Evolutionary conservation across 2,329 filamentous ascomycete genomes (phyloP).

Genomic region (Whalleya microplaca): DNA sequence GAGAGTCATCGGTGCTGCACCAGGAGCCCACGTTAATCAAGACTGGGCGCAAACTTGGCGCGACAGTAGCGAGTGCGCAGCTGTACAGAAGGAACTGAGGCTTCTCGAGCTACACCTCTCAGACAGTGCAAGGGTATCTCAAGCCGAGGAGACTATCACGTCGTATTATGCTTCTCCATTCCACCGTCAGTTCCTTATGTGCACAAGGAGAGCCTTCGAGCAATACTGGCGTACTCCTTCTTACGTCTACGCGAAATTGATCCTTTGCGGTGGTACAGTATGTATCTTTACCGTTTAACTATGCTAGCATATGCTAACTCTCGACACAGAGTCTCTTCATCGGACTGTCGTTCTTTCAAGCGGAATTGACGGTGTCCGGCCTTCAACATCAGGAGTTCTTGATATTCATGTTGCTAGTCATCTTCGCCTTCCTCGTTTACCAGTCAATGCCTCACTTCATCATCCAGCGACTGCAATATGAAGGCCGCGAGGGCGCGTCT

Average conservation of each 20-base stretch:
- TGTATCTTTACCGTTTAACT: not conserved
- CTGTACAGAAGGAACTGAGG: conserved; percentile 16
- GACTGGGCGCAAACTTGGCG: conserved; percentile 48
- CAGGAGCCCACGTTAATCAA: conserved; percentile 8
- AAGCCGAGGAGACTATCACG: conserved; percentile 53
- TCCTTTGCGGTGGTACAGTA: conserved; percentile 48
- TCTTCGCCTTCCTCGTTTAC: conserved; percentile 72
- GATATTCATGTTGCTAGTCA: conserved; percentile 75
- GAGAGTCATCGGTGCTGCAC: conserved; percentile 32
- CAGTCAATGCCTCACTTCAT: conserved; percentile 80
- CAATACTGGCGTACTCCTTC: conserved; percentile 83
- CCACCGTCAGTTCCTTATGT: conserved; percentile 63
- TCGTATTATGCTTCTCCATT: conserved; percentile 74
- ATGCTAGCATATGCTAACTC: conserved; percentile 34
- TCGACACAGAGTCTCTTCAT: conserved; percentile 61
- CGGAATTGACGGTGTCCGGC: conserved; percentile 55
- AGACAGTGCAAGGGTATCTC: conserved; percentile 1
- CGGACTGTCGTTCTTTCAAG: conserved; percentile 71
- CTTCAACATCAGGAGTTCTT: conserved; percentile 76
- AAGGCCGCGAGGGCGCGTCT: conserved; percentile 74
- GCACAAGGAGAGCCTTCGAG: conserved; percentile 72
- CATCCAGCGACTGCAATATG: conserved; percentile 73
- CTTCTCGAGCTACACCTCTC: conserved; percentile 10
- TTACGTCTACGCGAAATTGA: conserved; percentile 76
- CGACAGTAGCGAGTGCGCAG: conserved; percentile 51